Evolutionary conservation across 805 yeast species (phyloP), one percentile per base, ranked within the genome.

Genomic region (Spathaspora girioi): DNA sequence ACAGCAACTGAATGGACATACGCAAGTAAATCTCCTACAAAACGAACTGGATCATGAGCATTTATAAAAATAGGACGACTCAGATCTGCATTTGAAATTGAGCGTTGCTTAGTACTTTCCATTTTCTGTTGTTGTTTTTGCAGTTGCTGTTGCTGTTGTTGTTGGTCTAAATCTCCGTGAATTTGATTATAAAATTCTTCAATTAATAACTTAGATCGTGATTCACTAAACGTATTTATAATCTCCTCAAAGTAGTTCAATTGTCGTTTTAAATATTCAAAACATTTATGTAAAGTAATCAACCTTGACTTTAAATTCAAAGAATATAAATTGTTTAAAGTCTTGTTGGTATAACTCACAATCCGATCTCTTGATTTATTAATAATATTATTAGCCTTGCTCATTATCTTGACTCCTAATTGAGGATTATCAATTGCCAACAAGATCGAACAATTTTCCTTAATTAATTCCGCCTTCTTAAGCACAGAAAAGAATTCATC

Each of bases 1-100:
- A 91, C 96, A 29, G 91, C 84, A 4, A 89, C 78, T 1, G 92
- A 81, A 63, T 94, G 97, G 1, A 91, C 78, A 72, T 87, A 88
- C 0, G 98, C 98, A 38, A 94, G 70, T 31, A 94, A 77, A 63
- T 91, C 97, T 23, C 97, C 96, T 15, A 89, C 74, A 56, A 84
- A 92, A 50, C 97, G 75, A 23, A 84, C 74, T 1, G 97, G 88
- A 63, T 93, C 97, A 64, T 87, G 87, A 0, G 88, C 85, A 8
- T 86, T 80, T 43, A 86, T 68, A 29, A 82, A 77, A 19, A 89
- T 73, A 0, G 91, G 87, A 50, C 78, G 61, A 11, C 59, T 47
- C 11, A 50, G 45, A 9, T 31, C 47, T 11, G 46, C 32, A 14
- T 18, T 29, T 23, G 54, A 48, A 9, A 45, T 19, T 10, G 46